phyloP scores from a whole-genome alignment of 2,329 filamentous ascomycete species.

The Cladosporium cucumerinum region DNA sequence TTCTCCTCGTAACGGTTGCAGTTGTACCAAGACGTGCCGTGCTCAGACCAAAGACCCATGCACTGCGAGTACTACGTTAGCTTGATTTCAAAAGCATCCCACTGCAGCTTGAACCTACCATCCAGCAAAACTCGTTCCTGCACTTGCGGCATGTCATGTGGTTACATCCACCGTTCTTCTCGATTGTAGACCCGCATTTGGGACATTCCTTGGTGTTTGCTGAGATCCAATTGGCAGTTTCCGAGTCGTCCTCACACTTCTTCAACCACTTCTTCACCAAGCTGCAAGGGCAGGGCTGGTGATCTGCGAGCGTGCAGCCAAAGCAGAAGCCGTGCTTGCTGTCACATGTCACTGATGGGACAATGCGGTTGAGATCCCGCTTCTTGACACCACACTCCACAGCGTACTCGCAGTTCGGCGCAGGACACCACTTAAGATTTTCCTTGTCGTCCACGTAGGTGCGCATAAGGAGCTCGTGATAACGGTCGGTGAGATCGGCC shows the following conservation, averaged over 20 bases:
- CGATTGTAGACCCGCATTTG: constrained; percentile 92
- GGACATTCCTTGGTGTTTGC: constrained; percentile 98
- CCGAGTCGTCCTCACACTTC: constrained; percentile 97
- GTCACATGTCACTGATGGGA: constrained; percentile 82
- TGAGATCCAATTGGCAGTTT: constrained; percentile 99
- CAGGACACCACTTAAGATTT: constrained; percentile 93
- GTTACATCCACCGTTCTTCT: constrained; percentile 98
- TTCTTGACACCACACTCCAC: constrained; percentile 85
- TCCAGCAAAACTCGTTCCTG: constrained; percentile 98
- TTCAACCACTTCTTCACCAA: constrained; percentile 95
- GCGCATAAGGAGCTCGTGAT: constrained; percentile 80
- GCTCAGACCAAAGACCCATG: constrained; percentile 98
- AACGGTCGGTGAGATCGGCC: constrained; percentile 59
- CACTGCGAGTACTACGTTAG: constrained; percentile 46
- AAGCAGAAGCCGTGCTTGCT: constrained; percentile 93
- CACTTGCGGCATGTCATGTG: constrained; percentile 98
- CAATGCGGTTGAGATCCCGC: constrained; percentile 77
- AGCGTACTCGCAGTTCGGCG: constrained; percentile 93
- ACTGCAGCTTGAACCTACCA: constrained; percentile 43
- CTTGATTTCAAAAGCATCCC: background rate
- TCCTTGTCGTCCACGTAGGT: constrained; percentile 98
- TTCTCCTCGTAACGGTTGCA: constrained; percentile 98
- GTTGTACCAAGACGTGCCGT: constrained; percentile 99
- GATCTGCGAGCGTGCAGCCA: constrained; percentile 82
- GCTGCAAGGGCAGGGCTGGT: constrained; percentile 87